Conservation (phyloP, 306 rosid species). For the Mimosa pudica region DNA sequence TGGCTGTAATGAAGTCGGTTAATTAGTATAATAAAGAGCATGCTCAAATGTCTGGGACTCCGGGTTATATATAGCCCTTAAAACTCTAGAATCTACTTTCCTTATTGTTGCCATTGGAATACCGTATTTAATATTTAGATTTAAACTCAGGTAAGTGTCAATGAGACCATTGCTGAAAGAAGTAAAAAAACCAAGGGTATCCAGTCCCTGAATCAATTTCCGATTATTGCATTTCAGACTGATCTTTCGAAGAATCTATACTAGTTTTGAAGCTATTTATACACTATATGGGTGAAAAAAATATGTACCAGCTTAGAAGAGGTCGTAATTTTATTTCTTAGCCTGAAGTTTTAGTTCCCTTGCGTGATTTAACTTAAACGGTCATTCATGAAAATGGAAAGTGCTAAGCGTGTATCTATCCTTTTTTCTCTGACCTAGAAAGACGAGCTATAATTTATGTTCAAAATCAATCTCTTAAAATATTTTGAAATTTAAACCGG, state of each 20-base stretch:
- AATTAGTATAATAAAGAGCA: constrained; percentile 28
- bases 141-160: not conserved
- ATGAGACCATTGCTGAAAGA: constrained; percentile 1
- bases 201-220: not conserved
- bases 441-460: not conserved
- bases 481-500: too few relatives aligned
- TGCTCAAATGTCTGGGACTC: not conserved
- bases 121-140: not conserved
- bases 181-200: not conserved
- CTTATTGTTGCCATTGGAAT: not conserved
- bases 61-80: not conserved
- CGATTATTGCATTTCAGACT: not conserved
- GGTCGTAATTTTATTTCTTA: not conserved
- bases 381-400: not conserved
- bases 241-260: not conserved
- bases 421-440: not conserved
- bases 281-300: not conserved
- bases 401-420: not conserved
- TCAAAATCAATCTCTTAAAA: too few relatives aligned
- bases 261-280: not conserved
- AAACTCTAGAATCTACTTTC: not conserved
- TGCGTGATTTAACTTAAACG: not conserved
- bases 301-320: not conserved
- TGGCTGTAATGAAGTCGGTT: constrained; percentile 21
- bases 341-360: not conserved